phyloP scores from a whole-genome alignment of 192 early-diverging fungal species.

The Linnemannia elongata region DNA sequence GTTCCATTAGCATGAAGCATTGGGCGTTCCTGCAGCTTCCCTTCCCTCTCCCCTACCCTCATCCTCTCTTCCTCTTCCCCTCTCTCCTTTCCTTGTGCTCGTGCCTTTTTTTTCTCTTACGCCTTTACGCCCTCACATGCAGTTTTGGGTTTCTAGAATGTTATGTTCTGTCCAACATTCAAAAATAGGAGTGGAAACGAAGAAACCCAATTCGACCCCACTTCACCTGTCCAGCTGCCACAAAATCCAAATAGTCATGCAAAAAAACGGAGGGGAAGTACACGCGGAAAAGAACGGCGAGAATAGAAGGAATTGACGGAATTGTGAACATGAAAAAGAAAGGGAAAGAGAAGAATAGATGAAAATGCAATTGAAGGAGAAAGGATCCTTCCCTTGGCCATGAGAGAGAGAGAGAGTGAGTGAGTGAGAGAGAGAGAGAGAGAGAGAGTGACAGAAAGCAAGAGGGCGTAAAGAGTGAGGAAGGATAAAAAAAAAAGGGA shows the following conservation, averaged over 20 bases:
- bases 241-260: background rate
- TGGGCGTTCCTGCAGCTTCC: background rate
- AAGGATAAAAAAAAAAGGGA: background rate
- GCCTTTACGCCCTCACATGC: background rate
- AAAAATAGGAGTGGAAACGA: background rate
- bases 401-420: too few species aligned
- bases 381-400: background rate
- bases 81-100: background rate
- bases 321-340: background rate
- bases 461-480: too few species aligned
- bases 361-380: background rate
- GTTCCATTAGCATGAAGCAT: background rate
- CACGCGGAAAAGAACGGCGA: too few species aligned
- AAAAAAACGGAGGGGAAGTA: too few species aligned
- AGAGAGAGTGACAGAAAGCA: background rate
- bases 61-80: background rate
- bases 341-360: background rate
- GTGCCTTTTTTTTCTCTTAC: background rate
- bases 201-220: background rate
- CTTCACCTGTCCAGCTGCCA: background rate
- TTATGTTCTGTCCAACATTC: background rate
- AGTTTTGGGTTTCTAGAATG: background rate
- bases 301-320: background rate
- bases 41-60: background rate
- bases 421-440: too few species aligned